These are phyloP conservation scores for Pseudogymnoascus sp. DNA, from an alignment of 2,329 filamentous ascomycete genomes.

Conservation along the genomic window DNA sequence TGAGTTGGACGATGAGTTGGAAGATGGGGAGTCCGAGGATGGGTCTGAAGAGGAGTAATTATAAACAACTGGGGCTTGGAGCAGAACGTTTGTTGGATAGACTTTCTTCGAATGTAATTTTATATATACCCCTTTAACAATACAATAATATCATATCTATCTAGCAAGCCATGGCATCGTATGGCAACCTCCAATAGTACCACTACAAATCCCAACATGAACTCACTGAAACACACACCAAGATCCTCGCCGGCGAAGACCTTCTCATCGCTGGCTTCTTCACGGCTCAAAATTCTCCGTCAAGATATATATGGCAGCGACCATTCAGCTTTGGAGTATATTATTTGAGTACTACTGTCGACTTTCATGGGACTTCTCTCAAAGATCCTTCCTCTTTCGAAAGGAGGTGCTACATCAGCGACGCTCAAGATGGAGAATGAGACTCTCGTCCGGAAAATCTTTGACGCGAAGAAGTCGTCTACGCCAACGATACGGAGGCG, in stretches of 20 bases:
- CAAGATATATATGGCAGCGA: too few relatives aligned
- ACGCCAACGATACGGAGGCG: too few relatives aligned
- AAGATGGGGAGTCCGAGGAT: constrained; percentile 23
- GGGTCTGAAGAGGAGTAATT: not conserved
- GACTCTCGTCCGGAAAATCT: not conserved
- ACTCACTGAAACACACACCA: not conserved
- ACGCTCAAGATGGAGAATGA: too few relatives aligned
- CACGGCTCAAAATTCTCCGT: too few relatives aligned
- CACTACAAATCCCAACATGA: not conserved
- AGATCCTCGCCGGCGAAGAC: not conserved
- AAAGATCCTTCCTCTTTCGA: too few relatives aligned
- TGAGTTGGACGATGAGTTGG: constrained; percentile 33
- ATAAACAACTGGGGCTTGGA: not conserved
- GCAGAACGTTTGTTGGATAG: not conserved
- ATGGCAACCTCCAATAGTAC: not conserved
- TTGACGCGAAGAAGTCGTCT: not conserved
- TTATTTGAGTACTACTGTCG: too few relatives aligned
- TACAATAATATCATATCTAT: not conserved
- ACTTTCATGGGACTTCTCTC: too few relatives aligned
- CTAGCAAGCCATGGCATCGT: not conserved
- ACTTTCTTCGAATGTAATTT: not conserved
- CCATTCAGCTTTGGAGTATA: too few relatives aligned
- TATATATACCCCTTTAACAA: not conserved
- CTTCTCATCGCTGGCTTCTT: not conserved
- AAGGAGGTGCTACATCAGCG: too few relatives aligned